Base-by-base conservation (phyloP, 768 basidiomycete species). In the Glaciozyma antarctica region DNA sequence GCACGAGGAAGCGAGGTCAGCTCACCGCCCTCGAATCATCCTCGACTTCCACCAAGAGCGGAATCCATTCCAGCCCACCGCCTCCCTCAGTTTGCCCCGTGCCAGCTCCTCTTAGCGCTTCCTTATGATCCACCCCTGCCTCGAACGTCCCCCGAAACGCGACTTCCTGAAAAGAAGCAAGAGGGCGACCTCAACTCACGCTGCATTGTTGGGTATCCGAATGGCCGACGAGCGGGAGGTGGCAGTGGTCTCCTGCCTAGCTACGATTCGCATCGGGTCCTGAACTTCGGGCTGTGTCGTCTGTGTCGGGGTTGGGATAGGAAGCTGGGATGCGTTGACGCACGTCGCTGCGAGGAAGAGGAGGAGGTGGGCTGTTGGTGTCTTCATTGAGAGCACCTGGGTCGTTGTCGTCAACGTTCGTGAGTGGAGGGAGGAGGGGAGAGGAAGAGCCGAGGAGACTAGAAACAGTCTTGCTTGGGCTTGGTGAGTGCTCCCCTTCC, bases 1-100 rank as follows among this genome's bases (percentile, higher is more conserved):
- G 73, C 52, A 24, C 19, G 10, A 45, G 28, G 28, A 5, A 51
- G 13, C 13, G 13, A 51, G 49, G 49, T 60, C 55, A 56, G 55
- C 32, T 38, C 2, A 15, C 21, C n/a, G 10, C n/a, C 17, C 12
- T 22, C 10, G 13, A 9, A 48, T 32, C n/a, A 8, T 7, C 21
- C 47, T 21, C 47, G 47, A 48, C 5, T 47, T 47, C 22, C 45
- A 47, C 45, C 45, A 47, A 16, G 45, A 47, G 5, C 5, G 16
- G 13, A 47, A 9, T 9, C 32, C 9, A 32, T 4, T 32, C 32
- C 32, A 32, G 4, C 32, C 32, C 5, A 9, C 9, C 4, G 32
- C 32, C 32, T 32, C 32, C 9, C 5, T 32, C 9, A 32, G 32
- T 9, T 5, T 4, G 32, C 9, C 4, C 32, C 32, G 9, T n/a